These are phyloP conservation scores for Suillus bovinus DNA, from an alignment of 768 basidiomycete species.

Conservation along the genomic window DNA sequence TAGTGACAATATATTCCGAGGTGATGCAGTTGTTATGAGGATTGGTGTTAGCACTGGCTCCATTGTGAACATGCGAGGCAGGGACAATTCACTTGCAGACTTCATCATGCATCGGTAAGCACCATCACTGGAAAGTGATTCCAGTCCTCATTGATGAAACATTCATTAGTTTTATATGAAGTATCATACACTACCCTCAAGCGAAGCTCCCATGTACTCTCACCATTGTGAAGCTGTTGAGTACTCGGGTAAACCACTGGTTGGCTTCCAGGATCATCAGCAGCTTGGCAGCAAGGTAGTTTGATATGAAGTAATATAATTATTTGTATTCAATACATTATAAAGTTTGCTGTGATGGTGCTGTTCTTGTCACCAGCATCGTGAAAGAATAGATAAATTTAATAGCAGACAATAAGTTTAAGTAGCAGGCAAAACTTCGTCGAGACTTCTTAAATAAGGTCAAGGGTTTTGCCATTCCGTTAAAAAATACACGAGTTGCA, in stretches of 20 bases:
- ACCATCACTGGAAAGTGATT: neutral
- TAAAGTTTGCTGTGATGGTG: neutral
- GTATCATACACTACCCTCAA: neutral
- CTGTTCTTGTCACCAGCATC: neutral
- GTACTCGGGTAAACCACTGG: neutral
- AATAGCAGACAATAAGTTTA: neutral
- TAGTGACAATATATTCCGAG: neutral
- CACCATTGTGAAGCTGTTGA: neutral
- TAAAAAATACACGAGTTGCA: too few species aligned
- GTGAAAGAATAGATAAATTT: too few species aligned
- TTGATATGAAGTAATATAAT: neutral
- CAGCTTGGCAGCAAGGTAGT: neutral
- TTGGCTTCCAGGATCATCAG: neutral
- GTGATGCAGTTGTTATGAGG: conserved; percentile 13
- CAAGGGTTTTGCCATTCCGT: too few species aligned
- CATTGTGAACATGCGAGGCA: conserved; percentile 9
- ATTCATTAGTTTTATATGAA: conserved; percentile 5
- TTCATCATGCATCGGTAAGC: conserved; percentile 11
- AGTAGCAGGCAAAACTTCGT: neutral
- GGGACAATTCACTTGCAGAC: conserved; percentile 9
- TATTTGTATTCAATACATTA: neutral
- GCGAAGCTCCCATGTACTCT: neutral
- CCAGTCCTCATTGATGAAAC: neutral
- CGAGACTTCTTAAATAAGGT: too few species aligned
- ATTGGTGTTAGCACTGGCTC: neutral